Percentiles rank a stretch among this genome's conserved stretches.
Evolutionary conservation across 169 alveolate genomes (phyloP).

Genomic region (Eimeria necatrix): DNA sequence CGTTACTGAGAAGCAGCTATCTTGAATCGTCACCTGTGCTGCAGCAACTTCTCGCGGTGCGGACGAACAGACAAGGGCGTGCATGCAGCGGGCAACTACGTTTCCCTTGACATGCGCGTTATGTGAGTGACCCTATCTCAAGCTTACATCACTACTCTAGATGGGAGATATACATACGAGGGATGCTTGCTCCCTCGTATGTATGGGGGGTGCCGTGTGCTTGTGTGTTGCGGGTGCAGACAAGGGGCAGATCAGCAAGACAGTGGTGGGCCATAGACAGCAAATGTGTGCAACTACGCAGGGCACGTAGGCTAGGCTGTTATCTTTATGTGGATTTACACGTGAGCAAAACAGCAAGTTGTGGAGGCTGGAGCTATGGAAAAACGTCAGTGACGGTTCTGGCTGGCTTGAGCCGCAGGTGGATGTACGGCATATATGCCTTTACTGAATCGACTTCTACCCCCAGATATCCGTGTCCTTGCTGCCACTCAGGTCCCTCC

Average conservation of each 20-base stretch:
- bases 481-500: conserved; percentile 88
- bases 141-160: neutral
- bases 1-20: neutral
- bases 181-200: neutral
- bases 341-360: too few species aligned
- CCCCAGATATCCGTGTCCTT: conserved; percentile 91
- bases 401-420: neutral
- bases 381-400: neutral
- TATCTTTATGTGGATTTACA: too few species aligned
- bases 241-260: too few species aligned
- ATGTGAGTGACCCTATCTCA: conserved; percentile 28
- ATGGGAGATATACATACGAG: too few species aligned
- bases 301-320: too few species aligned
- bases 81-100: conserved; percentile 92
- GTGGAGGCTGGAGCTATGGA: too few species aligned
- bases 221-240: too few species aligned
- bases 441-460: conserved; percentile 90
- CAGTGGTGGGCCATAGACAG: too few species aligned
- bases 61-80: conserved; percentile 97
- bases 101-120: conserved; percentile 87
- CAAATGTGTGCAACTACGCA: too few species aligned
- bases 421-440: conserved; percentile 78
- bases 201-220: neutral
- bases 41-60: conserved; percentile 88
- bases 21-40: neutral